Percentiles rank a stretch among this genome's conserved stretches.
phyloP scores from a whole-genome alignment of 805 yeast species.

The Zygosaccharomyces rouxii region DNA sequence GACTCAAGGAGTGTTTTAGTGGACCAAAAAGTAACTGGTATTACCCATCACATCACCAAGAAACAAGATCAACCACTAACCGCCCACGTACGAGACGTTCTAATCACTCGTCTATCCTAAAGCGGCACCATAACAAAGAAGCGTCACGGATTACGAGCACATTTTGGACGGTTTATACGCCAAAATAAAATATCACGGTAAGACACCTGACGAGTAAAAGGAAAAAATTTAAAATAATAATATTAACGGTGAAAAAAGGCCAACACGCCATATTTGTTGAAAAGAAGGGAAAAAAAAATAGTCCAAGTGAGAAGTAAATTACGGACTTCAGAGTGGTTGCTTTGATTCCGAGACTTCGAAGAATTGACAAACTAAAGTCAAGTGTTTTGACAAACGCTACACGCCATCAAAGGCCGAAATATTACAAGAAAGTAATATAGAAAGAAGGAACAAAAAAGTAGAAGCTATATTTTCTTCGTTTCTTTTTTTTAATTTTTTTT shows the following conservation, averaged over 20 bases:
- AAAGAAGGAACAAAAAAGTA: neutral
- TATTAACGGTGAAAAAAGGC: neutral
- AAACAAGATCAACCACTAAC: neutral
- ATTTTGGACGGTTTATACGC: neutral
- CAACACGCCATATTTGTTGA: neutral
- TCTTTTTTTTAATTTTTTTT: neutral
- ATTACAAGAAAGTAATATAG: neutral
- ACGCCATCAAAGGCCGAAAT: neutral
- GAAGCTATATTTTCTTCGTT: neutral
- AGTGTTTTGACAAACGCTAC: neutral
- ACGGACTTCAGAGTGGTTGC: neutral
- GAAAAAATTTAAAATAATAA: neutral
- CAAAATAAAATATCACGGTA: neutral
- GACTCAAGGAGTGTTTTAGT: too few species aligned
- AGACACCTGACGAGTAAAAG: neutral
- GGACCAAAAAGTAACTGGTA: too few species aligned
- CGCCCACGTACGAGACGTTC: neutral
- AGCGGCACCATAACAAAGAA: neutral
- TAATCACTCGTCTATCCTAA: neutral
- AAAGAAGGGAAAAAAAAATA: neutral
- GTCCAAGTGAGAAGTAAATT: neutral
- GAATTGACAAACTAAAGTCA: neutral
- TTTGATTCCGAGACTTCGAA: neutral
- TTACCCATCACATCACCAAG: neutral
- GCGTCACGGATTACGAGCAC: neutral